A percentile compares a stretch with the other conserved stretches of the same genome.
Conservation (phyloP, 2,329 filamentous ascomycete genomes). For the Cladobotryum protrusum region DNA sequence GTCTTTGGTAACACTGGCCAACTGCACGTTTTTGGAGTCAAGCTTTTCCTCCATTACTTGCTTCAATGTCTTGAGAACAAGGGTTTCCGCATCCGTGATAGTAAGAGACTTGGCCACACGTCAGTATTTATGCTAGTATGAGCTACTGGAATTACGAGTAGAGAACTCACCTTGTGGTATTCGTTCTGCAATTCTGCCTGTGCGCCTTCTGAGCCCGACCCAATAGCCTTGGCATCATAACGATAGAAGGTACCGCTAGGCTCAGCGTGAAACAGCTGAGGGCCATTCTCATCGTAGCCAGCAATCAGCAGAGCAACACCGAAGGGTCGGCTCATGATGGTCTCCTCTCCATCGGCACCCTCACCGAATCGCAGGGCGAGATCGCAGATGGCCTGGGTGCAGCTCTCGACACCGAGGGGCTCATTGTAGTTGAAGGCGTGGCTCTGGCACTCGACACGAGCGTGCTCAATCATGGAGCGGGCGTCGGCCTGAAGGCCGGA, state of each 20-base stretch:
- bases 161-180: constrained; percentile 71
- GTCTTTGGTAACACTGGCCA: constrained; percentile 96
- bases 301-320: constrained; percentile 95
- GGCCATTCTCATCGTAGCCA: constrained; percentile 94
- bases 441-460: constrained; percentile 93
- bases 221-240: constrained; percentile 98
- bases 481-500: constrained; percentile 95
- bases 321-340: constrained; percentile 96
- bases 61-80: constrained; percentile 96
- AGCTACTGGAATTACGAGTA: background rate
- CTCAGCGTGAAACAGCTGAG: constrained; percentile 95
- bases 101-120: constrained; percentile 63
- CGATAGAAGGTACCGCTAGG: constrained; percentile 97
- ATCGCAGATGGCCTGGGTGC: constrained; percentile 98
- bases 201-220: constrained; percentile 92
- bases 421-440: constrained; percentile 98
- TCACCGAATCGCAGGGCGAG: constrained; percentile 93
- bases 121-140: constrained; percentile 1
- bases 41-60: constrained; percentile 99
- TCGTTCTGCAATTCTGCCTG: constrained; percentile 98
- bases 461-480: constrained; percentile 96
- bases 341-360: constrained; percentile 95
- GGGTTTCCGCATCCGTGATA: constrained; percentile 83
- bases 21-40: constrained; percentile 95
- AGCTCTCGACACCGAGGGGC: constrained; percentile 89